These are phyloP conservation scores for Coniosporium uncinatum DNA, from an alignment of 2,329 filamentous ascomycete genomes.

Conservation along the genomic window DNA sequence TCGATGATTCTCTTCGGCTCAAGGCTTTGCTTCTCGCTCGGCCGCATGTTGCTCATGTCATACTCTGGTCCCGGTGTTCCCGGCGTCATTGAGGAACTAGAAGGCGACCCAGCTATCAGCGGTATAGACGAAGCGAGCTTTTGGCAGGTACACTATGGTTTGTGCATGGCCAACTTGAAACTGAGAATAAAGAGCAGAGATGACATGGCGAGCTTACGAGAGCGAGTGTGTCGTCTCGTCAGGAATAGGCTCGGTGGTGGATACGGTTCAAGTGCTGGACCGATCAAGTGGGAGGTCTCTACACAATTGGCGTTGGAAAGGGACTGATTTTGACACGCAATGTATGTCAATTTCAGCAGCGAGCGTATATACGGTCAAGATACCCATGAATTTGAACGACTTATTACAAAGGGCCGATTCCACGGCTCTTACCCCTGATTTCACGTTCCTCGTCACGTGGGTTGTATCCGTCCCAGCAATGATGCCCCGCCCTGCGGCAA, in stretches of 20 bases:
- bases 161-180: conserved; percentile 94
- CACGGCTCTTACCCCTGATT: no score
- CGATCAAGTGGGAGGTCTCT: conserved; percentile 89
- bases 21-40: conserved; percentile 79
- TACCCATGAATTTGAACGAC: no score
- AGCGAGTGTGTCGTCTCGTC: conserved; percentile 71
- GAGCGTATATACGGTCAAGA: no score
- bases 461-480: no score
- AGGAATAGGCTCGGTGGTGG: conserved; percentile 76
- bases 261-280: conserved; percentile 68
- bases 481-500: no score
- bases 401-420: no score
- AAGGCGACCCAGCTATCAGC: conserved; percentile 69
- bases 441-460: no score
- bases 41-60: conserved; percentile 94
- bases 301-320: conserved; percentile 64
- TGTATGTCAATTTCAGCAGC: no score
- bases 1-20: conserved; percentile 87
- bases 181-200: conserved; percentile 62
- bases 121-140: conserved; percentile 88
- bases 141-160: conserved; percentile 97
- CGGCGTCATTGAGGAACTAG: conserved; percentile 79
- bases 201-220: conserved; percentile 65
- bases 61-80: conserved; percentile 60
- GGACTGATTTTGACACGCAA: no score